These are phyloP conservation scores for Blastomyces gilchristii DNA, from an alignment of 2,329 filamentous ascomycete species.

Conservation along the genomic window DNA sequence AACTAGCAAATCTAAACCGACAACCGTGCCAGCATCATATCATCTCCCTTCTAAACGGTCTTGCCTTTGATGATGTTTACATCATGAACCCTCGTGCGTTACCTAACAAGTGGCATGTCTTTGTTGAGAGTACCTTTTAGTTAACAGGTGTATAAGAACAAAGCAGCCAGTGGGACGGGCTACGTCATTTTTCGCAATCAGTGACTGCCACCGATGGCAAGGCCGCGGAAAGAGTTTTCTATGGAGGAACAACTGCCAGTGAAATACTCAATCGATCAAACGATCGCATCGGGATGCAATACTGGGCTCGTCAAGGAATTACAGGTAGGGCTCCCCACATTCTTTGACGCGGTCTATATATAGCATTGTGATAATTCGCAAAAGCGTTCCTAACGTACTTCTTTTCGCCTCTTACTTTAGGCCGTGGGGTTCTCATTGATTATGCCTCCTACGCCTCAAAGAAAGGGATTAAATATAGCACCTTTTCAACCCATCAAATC, in stretches of 20 bases:
- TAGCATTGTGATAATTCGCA: neutral
- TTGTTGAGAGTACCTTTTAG: conserved; percentile 9
- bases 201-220: conserved; percentile 24
- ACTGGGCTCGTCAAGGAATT: conserved; percentile 43
- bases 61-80: conserved; percentile 43
- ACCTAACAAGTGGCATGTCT: neutral
- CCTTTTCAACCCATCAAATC: conserved; percentile 35
- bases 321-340: conserved; percentile 21
- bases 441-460: conserved; percentile 39
- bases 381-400: neutral
- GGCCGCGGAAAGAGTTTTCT: conserved; percentile 35
- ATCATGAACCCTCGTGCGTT: conserved; percentile 40
- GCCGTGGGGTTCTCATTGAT: conserved; percentile 44
- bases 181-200: conserved; percentile 41
- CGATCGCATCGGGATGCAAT: conserved; percentile 40
- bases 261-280: conserved; percentile 39
- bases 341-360: neutral
- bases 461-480: conserved; percentile 32
- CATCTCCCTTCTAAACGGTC: conserved; percentile 38
- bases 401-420: conserved; percentile 19
- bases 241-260: conserved; percentile 38
- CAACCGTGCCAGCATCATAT: conserved; percentile 44
- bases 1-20: conserved; percentile 45
- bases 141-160: conserved; percentile 27
- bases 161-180: conserved; percentile 44